phyloP scores from a whole-genome alignment of 1,284 basidiomycete genomes.

The Cutaneotrichosporon mucoides region DNA sequence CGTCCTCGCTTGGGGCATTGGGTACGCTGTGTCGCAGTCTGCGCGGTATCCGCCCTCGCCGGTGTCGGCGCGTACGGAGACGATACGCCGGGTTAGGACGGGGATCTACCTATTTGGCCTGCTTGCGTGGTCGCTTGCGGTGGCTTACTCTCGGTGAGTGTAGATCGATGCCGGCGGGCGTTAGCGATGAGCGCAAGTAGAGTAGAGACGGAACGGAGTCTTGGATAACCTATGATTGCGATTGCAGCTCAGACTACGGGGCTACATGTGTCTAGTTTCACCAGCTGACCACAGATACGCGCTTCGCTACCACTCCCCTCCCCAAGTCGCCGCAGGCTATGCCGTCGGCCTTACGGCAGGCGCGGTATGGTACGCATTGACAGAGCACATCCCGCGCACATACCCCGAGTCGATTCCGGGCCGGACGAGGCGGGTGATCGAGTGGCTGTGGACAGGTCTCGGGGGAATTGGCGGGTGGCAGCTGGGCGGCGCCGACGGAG shows the following conservation, averaged over 20 bases:
- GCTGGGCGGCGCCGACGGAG: constrained; percentile 34
- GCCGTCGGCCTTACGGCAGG: constrained; percentile 30
- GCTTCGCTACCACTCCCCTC: constrained; percentile 42
- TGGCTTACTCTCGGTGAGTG: constrained; percentile 44
- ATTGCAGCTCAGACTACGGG: no score
- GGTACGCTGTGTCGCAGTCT: constrained; percentile 25
- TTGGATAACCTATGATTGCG: no score
- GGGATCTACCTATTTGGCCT: constrained; percentile 37
- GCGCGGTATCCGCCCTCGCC: constrained; percentile 25
- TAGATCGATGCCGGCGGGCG: no score
- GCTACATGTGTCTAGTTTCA: no score
- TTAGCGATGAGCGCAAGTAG: no score
- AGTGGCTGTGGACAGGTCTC: constrained; percentile 33
- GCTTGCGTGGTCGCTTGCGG: constrained; percentile 37
- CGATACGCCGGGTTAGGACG: constrained; percentile 19
- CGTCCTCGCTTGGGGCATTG: constrained; percentile 39
- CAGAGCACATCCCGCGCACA: constrained; percentile 35
- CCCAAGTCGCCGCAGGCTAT: constrained; percentile 42
- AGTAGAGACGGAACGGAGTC: no score
- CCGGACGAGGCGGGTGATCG: constrained; percentile 19
- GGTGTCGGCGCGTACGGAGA: neutral
- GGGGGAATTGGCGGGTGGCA: constrained; percentile 42
- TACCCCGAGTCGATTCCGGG: constrained; percentile 22
- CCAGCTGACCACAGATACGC: constrained; percentile 30
- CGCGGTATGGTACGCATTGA: constrained; percentile 28